phyloP scores from a whole-genome alignment of 169 alveolate species.

The Sarcocystis neurona region DNA sequence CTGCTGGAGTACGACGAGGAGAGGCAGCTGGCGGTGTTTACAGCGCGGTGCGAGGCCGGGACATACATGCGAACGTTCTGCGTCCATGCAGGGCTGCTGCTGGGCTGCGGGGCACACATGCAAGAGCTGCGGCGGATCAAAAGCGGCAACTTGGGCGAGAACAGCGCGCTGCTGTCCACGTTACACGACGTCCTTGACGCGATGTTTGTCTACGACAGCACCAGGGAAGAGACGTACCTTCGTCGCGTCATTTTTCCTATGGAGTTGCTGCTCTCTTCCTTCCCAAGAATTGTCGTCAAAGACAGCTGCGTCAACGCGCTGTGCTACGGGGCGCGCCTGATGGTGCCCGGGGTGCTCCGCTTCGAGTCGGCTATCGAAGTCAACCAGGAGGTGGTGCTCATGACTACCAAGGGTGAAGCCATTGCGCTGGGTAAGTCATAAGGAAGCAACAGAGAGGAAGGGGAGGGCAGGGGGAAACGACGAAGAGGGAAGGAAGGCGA shows the following conservation, averaged over 20 bases:
- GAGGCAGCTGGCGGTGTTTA: conserved; percentile 95
- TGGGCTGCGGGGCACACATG: conserved; percentile 99
- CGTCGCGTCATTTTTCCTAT: conserved; percentile 96
- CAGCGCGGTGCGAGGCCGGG: conserved; percentile 99
- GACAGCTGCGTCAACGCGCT: conserved; percentile 99
- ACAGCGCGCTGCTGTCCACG: conserved; percentile 96
- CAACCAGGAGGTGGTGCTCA: conserved; percentile 95
- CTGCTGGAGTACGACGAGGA: conserved; percentile 96
- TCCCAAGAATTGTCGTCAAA: conserved; percentile 98
- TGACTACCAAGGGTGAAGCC: conserved; percentile 99
- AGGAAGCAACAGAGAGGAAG: too few relatives aligned
- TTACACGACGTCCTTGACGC: conserved; percentile 99
- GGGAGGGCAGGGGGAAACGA: neutral
- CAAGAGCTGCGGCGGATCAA: conserved; percentile 99
- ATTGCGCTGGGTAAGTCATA: conserved; percentile 84
- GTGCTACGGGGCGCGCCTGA: conserved; percentile 99
- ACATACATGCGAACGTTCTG: conserved; percentile 99
- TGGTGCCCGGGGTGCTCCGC: conserved; percentile 97
- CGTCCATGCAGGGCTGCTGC: conserved; percentile 97
- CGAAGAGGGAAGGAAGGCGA: neutral
- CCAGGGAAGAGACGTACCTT: conserved; percentile 92
- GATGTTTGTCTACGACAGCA: conserved; percentile 84
- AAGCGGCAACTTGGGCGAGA: conserved; percentile 80
- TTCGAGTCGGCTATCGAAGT: conserved; percentile 96
- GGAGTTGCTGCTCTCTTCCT: conserved; percentile 93